Evolutionary conservation across 768 basidiomycete genomes (phyloP), one percentile per base, ranked within the genome.

Genomic region (Tulasnella sp.): DNA sequence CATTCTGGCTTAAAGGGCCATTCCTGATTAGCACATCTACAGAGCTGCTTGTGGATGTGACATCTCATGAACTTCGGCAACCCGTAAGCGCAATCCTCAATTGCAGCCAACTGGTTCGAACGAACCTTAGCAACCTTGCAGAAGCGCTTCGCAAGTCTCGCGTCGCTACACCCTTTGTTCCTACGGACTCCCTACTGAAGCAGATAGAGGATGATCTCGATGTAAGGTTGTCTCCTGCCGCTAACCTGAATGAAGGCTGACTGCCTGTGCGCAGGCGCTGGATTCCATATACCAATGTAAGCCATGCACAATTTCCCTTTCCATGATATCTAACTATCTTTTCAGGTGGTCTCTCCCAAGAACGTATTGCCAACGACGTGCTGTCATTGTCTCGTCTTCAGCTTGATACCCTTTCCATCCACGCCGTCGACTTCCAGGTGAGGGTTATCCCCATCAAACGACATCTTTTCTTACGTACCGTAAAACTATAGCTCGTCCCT

Each of bases 1-100:
- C 25, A 34, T 5, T 25, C n/a, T 15, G 11, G 29, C 17, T 37
- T 39, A 1, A 38, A 54, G 11, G 15, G 64, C 29, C 19, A 4
- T 22, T n/a, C 5, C 31, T 54, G 11, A 19, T 68, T 75, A n/a
- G 58, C 68, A 36, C 25, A 11, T 31, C 2, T 34, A 15, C 36
- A 76, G 83, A 85, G 78, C 80, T 85, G 25, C 78, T 85, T 22
- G 83, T 85, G 49, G 85, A 85, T 70, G 83, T 84, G 34, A 84
- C 83, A 0, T 83, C 83, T 76, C 82, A 80, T 71, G 83, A 81
- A 77, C 71, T 82, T 5, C 77, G 80, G 37, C 79, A 80, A 74
- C 81, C 80, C 29, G 79, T 81, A 25, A 80, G 80, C 31, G 81
- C 81, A 9, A 80, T 82, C 74, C 79, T 82, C 15, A 81, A 83